These are phyloP conservation scores for Pseudogymnoascus sp. DNA, from an alignment of 2,329 filamentous ascomycete species.

Conservation along the genomic window DNA sequence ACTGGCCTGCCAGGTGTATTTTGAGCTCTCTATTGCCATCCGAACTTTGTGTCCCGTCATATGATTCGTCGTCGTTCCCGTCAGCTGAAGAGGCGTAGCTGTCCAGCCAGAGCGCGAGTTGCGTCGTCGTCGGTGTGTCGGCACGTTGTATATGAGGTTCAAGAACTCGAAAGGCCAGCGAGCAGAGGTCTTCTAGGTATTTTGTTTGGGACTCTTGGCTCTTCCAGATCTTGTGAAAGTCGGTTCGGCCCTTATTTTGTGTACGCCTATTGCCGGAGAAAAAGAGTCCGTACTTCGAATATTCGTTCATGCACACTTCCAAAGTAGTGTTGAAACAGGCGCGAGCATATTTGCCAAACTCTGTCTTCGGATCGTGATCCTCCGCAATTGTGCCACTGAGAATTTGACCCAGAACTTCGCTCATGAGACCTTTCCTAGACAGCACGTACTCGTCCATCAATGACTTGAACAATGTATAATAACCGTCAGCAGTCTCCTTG, in stretches of 20 bases:
- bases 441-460: slow-evolving; percentile 9
- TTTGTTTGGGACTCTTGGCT: slow-evolving; percentile 1
- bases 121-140: neutral
- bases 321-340: slow-evolving; percentile 8
- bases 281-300: slow-evolving; percentile 6
- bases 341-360: slow-evolving; percentile 9
- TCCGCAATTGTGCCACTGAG: slow-evolving; percentile 7
- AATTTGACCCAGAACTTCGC: slow-evolving; percentile 7
- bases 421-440: slow-evolving; percentile 1
- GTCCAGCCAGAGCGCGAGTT: slow-evolving; percentile 8
- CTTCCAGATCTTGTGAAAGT: slow-evolving; percentile 8
- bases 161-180: neutral
- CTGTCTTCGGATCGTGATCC: neutral
- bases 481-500: neutral
- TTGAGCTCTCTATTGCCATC: slow-evolving; percentile 58
- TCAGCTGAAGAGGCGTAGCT: slow-evolving; percentile 15
- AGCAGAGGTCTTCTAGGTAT: slow-evolving; percentile 5
- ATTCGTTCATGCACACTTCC: slow-evolving; percentile 9
- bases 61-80: slow-evolving; percentile 23
- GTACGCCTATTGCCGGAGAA: neutral
- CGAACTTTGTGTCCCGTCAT: slow-evolving; percentile 56
- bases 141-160: slow-evolving; percentile 3
- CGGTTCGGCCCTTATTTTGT: neutral
- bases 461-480: slow-evolving; percentile 6
- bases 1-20: slow-evolving; percentile 52